These are phyloP conservation scores for Eucalyptus cloeziana DNA, from an alignment of 345 rosid genomes.

Conservation along the genomic window DNA sequence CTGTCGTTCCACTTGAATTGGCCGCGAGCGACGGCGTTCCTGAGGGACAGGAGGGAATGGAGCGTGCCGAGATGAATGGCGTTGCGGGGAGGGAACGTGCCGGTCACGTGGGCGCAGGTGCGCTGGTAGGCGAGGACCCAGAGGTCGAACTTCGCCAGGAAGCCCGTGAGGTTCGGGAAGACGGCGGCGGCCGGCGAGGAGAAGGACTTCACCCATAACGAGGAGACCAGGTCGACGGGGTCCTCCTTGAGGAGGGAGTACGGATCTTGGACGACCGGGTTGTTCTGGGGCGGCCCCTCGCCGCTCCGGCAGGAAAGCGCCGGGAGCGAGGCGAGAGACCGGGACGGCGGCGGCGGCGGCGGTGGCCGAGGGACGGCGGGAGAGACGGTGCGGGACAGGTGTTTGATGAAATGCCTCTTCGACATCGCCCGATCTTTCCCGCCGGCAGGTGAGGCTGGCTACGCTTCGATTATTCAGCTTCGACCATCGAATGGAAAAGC, in stretches of 20 bases:
- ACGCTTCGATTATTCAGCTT: not conserved
- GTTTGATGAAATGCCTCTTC: conserved; percentile 51
- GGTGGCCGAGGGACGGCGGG: not conserved
- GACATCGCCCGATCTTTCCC: conserved; percentile 7
- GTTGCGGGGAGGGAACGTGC: conserved; percentile 85
- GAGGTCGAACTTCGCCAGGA: conserved; percentile 78
- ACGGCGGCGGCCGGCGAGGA: conserved; percentile 41
- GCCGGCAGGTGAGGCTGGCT: not conserved
- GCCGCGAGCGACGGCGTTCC: conserved; percentile 37
- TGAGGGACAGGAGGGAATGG: conserved; percentile 65
- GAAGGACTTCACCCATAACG: conserved; percentile 91
- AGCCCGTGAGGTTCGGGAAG: conserved; percentile 73
- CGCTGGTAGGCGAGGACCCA: conserved; percentile 96
- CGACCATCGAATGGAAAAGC: not conserved
- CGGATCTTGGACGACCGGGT: conserved; percentile 19
- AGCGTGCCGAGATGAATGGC: conserved; percentile 59
- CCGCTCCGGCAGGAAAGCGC: not conserved
- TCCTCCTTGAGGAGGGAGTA: conserved; percentile 70
- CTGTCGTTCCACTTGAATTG: conserved; percentile 71
- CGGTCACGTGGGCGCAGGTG: conserved; percentile 61
- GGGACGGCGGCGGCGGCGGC: not conserved
- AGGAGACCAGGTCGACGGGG: conserved; percentile 64
- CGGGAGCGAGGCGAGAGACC: conserved; percentile 22
- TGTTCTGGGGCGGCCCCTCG: not conserved
- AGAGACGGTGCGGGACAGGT: not conserved